Evolutionary conservation across 2,329 filamentous ascomycete species (phyloP).

Genomic region (Fusarium solani-melongenae): DNA sequence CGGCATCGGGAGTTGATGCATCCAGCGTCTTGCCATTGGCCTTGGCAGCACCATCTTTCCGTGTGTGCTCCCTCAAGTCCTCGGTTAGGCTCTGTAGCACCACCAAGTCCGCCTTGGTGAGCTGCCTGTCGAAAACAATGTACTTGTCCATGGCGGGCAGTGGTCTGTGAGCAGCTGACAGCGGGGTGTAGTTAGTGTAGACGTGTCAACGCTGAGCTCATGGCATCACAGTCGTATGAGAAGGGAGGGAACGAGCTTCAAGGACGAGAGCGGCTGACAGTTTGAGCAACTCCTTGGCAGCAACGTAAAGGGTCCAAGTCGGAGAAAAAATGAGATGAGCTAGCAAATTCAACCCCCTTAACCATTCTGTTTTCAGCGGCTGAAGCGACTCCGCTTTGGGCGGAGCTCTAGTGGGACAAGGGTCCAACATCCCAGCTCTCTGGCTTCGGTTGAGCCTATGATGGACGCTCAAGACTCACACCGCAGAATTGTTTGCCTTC

Average conservation of each 20-base stretch:
- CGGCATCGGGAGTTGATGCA: background rate
- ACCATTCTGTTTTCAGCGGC: background rate
- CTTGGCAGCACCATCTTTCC: background rate
- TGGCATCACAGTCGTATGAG: background rate
- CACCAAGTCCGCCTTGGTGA: background rate
- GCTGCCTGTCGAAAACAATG: background rate
- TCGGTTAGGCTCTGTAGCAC: slow-evolving; percentile 21
- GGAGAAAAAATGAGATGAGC: background rate
- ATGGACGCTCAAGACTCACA: background rate
- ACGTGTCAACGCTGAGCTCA: background rate
- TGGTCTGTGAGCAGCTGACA: background rate
- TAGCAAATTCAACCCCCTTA: background rate
- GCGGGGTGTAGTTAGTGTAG: background rate
- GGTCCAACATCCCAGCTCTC: background rate
- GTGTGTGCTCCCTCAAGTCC: slow-evolving; percentile 21
- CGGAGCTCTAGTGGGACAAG: background rate
- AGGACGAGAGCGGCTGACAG: background rate
- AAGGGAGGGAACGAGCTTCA: background rate
- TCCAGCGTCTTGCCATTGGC: background rate
- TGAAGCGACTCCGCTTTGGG: background rate
- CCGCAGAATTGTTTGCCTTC: background rate
- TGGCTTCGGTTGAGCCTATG: background rate
- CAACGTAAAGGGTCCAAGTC: background rate
- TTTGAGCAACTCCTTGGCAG: background rate
- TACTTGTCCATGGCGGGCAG: background rate